Evolutionary conservation across 805 yeast species (phyloP).

Genomic region (Cyberlindnera americana): DNA sequence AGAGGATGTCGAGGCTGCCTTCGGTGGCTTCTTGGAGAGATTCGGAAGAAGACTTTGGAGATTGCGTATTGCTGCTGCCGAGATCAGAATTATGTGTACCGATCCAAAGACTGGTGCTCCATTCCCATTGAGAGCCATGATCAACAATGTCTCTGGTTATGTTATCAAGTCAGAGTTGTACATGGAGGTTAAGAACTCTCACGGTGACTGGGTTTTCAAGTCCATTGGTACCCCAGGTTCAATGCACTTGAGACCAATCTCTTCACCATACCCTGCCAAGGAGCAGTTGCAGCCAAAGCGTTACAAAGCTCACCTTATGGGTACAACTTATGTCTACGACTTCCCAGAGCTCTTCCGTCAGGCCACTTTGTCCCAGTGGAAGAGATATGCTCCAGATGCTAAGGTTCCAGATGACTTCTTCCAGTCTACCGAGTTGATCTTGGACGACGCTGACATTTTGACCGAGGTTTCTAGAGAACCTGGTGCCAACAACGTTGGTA

Average conservation of each 20-base stretch:
- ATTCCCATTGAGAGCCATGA: slow-evolving; percentile 94
- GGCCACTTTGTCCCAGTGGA: slow-evolving; percentile 85
- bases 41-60: slow-evolving; percentile 97
- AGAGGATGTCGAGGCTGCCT: slow-evolving; percentile 94
- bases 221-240: slow-evolving; percentile 93
- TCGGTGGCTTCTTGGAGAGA: slow-evolving; percentile 96
- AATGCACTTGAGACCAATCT: slow-evolving; percentile 95
- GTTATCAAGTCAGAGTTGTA: slow-evolving; percentile 94
- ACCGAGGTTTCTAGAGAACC: slow-evolving; percentile 93
- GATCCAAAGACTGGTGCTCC: slow-evolving; percentile 85
- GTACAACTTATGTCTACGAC: slow-evolving; percentile 96
- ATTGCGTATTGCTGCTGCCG: slow-evolving; percentile 95
- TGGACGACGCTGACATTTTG: slow-evolving; percentile 71
- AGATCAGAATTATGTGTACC: slow-evolving; percentile 91
- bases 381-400: slow-evolving; percentile 49
- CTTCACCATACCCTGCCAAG: slow-evolving; percentile 95
- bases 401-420: slow-evolving; percentile 77
- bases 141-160: slow-evolving; percentile 94
- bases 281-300: slow-evolving; percentile 98
- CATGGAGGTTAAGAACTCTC: slow-evolving; percentile 87
- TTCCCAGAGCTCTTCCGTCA: slow-evolving; percentile 98
- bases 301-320: slow-evolving; percentile 97
- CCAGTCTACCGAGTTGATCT: slow-evolving; percentile 74
- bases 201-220: slow-evolving; percentile 97
- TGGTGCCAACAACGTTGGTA: slow-evolving; percentile 93